These are phyloP conservation scores for Orbilia blumenaviensis DNA, from an alignment of 2,329 filamentous ascomycete genomes.

Conservation along the genomic window DNA sequence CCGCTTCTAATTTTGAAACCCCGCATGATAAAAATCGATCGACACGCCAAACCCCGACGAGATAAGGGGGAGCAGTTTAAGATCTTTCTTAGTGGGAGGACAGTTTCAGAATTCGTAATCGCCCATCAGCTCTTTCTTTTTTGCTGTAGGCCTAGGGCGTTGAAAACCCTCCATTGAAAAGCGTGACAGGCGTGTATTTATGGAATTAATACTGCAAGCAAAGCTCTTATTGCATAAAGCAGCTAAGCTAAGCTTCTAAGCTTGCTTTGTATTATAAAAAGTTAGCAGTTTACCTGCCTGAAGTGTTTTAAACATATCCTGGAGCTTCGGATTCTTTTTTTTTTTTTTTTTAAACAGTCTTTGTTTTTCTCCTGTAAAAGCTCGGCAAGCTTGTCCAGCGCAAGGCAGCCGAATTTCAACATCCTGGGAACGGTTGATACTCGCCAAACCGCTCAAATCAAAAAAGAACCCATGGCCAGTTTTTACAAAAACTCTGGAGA, in stretches of 20 bases:
- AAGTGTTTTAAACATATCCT: neutral
- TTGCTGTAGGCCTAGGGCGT: too few relatives aligned
- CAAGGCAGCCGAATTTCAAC: conserved; percentile 1
- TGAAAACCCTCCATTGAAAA: neutral
- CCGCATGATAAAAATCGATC: conserved; percentile 5
- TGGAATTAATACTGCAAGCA: neutral
- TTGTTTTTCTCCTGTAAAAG: too few relatives aligned
- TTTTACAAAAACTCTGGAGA: conserved; percentile 32
- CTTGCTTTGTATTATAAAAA: neutral
- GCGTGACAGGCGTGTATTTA: conserved; percentile 13
- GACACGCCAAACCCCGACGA: neutral
- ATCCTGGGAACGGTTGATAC: conserved; percentile 1
- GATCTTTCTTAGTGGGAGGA: too few relatives aligned
- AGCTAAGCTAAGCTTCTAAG: neutral
- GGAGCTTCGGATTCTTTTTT: neutral
- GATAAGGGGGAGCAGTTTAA: too few relatives aligned
- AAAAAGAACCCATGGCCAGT: too few relatives aligned
- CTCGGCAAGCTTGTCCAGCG: too few relatives aligned
- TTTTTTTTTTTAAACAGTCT: neutral
- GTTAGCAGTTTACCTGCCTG: neutral
- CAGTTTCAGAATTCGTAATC: conserved; percentile 26
- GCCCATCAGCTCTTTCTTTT: too few relatives aligned
- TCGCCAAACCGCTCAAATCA: neutral
- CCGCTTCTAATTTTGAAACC: conserved; percentile 11
- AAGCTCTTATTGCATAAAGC: neutral